phyloP scores from a whole-genome alignment of 495 filamentous ascomycete genomes.

The Penicillium bialowiezense region DNA sequence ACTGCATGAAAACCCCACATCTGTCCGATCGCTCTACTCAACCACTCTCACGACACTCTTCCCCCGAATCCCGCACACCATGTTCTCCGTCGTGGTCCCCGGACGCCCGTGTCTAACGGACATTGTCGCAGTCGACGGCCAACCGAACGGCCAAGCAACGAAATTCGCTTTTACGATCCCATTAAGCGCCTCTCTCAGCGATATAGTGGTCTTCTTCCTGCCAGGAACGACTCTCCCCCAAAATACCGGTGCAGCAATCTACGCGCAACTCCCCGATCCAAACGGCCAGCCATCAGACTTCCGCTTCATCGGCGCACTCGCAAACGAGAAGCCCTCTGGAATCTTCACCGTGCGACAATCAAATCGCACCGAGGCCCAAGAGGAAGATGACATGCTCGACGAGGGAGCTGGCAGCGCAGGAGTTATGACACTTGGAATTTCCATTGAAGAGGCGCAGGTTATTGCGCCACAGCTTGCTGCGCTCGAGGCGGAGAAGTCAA shows the following conservation, averaged over 20 bases:
- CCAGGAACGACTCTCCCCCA: slow-evolving; percentile 72
- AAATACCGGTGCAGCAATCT: slow-evolving; percentile 82
- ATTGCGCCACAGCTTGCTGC: slow-evolving; percentile 67
- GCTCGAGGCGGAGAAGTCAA: slow-evolving; percentile 42
- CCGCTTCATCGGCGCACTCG: slow-evolving; percentile 82
- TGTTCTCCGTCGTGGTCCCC: slow-evolving; percentile 58
- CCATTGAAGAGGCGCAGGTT: slow-evolving; percentile 68
- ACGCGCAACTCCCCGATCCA: slow-evolving; percentile 64
- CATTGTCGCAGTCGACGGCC: slow-evolving; percentile 49
- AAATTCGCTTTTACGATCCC: slow-evolving; percentile 68
- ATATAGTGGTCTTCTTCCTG: slow-evolving; percentile 86
- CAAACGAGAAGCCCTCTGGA: slow-evolving; percentile 81
- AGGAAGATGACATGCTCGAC: slow-evolving; percentile 46
- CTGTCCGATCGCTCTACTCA: neutral
- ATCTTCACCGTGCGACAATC: slow-evolving; percentile 66
- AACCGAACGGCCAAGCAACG: slow-evolving; percentile 51
- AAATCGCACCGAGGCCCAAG: slow-evolving; percentile 27
- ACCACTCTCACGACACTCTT: neutral
- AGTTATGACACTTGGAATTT: slow-evolving; percentile 72
- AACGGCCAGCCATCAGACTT: slow-evolving; percentile 50
- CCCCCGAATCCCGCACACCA: slow-evolving; percentile 20
- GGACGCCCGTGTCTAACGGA: slow-evolving; percentile 61
- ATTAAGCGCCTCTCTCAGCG: slow-evolving; percentile 59
- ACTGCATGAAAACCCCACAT: slow-evolving; percentile 1
- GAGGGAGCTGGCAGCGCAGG: slow-evolving; percentile 28